These are phyloP conservation scores for Sugiyamaella castrensis DNA, from an alignment of 1,139 yeast species.

Conservation along the genomic window DNA sequence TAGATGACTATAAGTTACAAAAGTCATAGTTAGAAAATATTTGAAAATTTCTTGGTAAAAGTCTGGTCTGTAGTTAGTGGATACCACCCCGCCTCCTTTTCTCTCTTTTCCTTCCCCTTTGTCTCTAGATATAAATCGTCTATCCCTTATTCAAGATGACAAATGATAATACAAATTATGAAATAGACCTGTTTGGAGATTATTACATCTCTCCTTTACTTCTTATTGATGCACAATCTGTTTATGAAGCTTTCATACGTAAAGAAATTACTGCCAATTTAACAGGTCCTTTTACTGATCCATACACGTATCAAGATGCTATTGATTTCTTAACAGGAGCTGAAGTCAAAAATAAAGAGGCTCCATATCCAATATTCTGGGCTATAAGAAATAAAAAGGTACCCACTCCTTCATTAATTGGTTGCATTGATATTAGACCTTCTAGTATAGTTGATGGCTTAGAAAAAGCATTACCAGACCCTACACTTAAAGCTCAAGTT, in stretches of 20 bases:
- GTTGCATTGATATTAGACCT: constrained; percentile 18
- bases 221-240: constrained; percentile 12
- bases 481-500: constrained; percentile 4
- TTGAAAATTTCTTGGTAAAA: too few species aligned
- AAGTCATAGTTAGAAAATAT: too few species aligned
- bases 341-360: constrained; percentile 3
- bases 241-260: constrained; percentile 20
- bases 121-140: too few species aligned
- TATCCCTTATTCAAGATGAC: too few species aligned
- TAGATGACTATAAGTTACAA: too few species aligned
- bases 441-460: constrained; percentile 4
- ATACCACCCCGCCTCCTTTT: too few species aligned
- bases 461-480: constrained; percentile 9
- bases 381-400: constrained; percentile 20
- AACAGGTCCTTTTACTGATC: constrained; percentile 19
- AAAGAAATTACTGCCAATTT: constrained; percentile 18
- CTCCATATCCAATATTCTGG: constrained; percentile 10
- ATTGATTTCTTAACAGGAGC: constrained; percentile 4
- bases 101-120: too few species aligned
- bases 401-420: constrained; percentile 11
- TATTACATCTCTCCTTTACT: constrained; percentile 12
- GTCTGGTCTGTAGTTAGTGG: too few species aligned
- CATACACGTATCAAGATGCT: constrained; percentile 22
- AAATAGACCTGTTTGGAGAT: constrained; percentile 7
- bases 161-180: too few species aligned